Base-by-base conservation (phyloP, 2,329 filamentous ascomycete genomes). In the Mariannaea elegans region DNA sequence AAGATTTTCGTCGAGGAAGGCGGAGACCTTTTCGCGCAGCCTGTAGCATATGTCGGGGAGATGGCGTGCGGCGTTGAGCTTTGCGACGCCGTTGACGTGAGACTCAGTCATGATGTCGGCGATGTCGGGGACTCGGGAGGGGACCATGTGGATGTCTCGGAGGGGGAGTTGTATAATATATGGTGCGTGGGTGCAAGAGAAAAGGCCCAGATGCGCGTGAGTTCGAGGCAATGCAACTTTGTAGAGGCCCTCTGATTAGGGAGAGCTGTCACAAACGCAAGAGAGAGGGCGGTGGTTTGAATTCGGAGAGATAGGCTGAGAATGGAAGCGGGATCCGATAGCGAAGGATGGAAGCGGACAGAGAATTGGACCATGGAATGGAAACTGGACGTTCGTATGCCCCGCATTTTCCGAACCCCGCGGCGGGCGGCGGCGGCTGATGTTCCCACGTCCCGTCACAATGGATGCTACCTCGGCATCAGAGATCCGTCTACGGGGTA, bases 1-100 rank as follows among this genome's bases (percentile, higher is more conserved):
- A 59, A 86, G 80, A 29, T 85, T 76, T 64, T 87, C 82, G 45
- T 80, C 80, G 55, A 96, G 81, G 71, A 97, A 93, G 21, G 82
- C 80, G 47, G 85, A 79, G 60, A 96, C 80, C 74, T 85, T 85
- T 62, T 76, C 76, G 67, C 87, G 82, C 63, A 91, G 80, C 65
- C 81, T 77, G 73, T 74, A 76, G 77, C 80, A 87, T 71, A 83
- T 73, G 19, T 78, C 75, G 52, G 75, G 71, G 44, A 79, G 66
- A n/a, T 64, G 59, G 60, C 63, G 64, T 59, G 65, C 44, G 36
- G 42, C 47, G 34, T 16, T 34, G 36, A 34, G 34, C 34, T 56
- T 60, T 51, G 57, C 57, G 57, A 60, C 57, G 57, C 57, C 57
- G 57, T 56, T 60, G 32, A 24, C 16, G 34, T 32, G 48, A 16